phyloP scores from a whole-genome alignment of 768 basidiomycete species.

The Podaxis mareebaensis region DNA sequence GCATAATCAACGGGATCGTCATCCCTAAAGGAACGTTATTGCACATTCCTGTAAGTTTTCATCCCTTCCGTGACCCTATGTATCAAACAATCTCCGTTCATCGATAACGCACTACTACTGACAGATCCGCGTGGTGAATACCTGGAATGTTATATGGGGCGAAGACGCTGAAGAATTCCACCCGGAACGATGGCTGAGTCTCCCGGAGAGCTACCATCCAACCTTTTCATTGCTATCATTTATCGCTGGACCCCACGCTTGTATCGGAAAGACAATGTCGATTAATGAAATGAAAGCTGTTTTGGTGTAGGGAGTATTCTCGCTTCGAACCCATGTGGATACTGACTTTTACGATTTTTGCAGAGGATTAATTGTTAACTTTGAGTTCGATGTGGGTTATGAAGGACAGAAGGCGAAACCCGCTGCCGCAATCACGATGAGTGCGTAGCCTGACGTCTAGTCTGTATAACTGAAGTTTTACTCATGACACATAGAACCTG shows the following conservation, averaged over 20 bases:
- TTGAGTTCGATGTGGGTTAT: conserved; percentile 42
- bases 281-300: conserved; percentile 51
- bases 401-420: conserved; percentile 29
- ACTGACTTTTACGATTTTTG: not conserved
- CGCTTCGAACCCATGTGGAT: not conserved
- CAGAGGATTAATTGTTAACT: conserved; percentile 39
- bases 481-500: conserved; percentile 26
- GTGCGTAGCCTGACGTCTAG: conserved; percentile 27
- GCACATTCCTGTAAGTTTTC: conserved; percentile 34
- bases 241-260: conserved; percentile 45
- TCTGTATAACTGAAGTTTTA: not conserved
- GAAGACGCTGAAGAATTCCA: conserved; percentile 52
- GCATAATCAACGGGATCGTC: conserved; percentile 40
- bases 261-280: conserved; percentile 50
- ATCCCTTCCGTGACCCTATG: not conserved
- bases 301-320: conserved; percentile 30
- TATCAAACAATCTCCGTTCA: too few relatives aligned
- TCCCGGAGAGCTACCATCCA: conserved; percentile 35
- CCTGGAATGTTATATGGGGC: conserved; percentile 51
- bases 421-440: conserved; percentile 45
- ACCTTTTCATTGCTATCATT: conserved; percentile 41
- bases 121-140: conserved; percentile 52
- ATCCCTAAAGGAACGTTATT: conserved; percentile 46
- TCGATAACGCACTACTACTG: not conserved
- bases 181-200: conserved; percentile 47